Percentiles rank a stretch among this genome's conserved stretches.
Conservation (phyloP, 192 early-diverging fungal genomes). For the Entomortierella parvispora region DNA sequence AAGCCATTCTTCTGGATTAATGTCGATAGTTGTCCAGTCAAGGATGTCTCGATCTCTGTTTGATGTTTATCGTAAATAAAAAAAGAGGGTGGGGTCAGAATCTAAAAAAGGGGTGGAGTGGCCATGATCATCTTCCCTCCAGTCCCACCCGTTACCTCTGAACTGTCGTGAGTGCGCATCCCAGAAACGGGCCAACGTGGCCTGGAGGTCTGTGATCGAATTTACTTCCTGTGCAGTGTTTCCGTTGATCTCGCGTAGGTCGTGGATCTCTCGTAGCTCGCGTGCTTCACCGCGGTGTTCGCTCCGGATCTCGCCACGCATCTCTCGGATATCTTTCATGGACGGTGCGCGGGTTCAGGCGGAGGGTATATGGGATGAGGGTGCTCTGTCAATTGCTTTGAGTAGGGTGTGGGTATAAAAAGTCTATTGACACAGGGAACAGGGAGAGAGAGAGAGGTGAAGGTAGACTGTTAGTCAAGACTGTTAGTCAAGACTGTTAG, state of each 20-base stretch:
- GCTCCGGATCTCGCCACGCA: slow-evolving; percentile 2
- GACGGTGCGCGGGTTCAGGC: too few species aligned
- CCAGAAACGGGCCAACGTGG: slow-evolving; percentile 49
- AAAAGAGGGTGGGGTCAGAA: neutral
- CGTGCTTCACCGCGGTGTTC: slow-evolving; percentile 15
- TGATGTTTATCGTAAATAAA: neutral
- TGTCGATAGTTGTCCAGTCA: slow-evolving; percentile 45
- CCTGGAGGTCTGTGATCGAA: slow-evolving; percentile 45
- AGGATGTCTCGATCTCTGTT: slow-evolving; percentile 47
- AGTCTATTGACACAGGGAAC: too few species aligned
- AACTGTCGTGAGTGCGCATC: slow-evolving; percentile 48
- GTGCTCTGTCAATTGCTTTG: neutral
- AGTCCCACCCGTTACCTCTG: slow-evolving; percentile 27
- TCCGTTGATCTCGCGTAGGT: slow-evolving; percentile 28
- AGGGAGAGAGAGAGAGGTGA: too few species aligned
- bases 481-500: too few species aligned
- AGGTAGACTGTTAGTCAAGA: too few species aligned
- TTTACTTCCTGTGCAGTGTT: slow-evolving; percentile 50
- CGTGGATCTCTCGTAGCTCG: neutral
- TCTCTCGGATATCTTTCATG: slow-evolving; percentile 38
- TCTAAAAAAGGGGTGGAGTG: neutral
- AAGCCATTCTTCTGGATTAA: slow-evolving; percentile 51
- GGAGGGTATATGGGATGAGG: too few species aligned
- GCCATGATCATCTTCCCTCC: too few species aligned
- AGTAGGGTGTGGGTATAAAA: neutral